Evolutionary conservation across 352 stramenopile genomes (phyloP).

Genomic region (Phytophthora kernoviae): DNA sequence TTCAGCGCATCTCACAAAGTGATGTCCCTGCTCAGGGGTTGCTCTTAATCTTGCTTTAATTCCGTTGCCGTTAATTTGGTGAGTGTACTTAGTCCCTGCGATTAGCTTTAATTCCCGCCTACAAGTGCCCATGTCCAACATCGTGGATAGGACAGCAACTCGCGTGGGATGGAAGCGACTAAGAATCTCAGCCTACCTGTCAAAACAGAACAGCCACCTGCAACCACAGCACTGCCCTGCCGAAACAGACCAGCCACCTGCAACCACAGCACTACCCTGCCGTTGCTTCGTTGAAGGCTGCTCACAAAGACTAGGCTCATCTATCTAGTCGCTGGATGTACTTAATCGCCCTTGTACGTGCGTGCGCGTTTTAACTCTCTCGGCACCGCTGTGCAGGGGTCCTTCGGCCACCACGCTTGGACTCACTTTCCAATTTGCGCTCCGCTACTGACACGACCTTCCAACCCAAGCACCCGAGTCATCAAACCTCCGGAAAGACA

Average conservation of each 20-base stretch:
- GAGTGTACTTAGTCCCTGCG: no score
- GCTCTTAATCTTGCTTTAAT: no score
- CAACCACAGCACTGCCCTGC: neutral
- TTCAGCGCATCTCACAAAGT: no score
- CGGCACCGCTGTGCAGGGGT: neutral
- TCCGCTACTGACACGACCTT: slow-evolving; percentile 13
- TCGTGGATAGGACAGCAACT: neutral
- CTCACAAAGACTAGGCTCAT: neutral
- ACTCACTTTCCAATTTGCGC: slow-evolving; percentile 27
- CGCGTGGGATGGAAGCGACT: neutral
- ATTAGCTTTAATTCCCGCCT: no score
- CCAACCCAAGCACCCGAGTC: slow-evolving; percentile 11
- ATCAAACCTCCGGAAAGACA: neutral
- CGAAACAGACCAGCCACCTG: no score
- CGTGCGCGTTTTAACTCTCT: slow-evolving; percentile 6
- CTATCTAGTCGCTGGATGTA: neutral
- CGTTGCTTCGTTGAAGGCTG: slow-evolving; percentile 1
- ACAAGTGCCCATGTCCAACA: no score
- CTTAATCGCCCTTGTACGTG: no score
- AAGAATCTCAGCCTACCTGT: neutral
- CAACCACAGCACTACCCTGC: no score
- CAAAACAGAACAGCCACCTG: neutral
- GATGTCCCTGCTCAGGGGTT: no score
- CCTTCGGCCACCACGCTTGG: neutral
- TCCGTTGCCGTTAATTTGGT: no score